A percentile compares a stretch with the other conserved stretches of the same genome.
These are phyloP conservation scores for Omphalea diandra DNA, from an alignment of 441 rosid species.

Conservation along the genomic window DNA sequence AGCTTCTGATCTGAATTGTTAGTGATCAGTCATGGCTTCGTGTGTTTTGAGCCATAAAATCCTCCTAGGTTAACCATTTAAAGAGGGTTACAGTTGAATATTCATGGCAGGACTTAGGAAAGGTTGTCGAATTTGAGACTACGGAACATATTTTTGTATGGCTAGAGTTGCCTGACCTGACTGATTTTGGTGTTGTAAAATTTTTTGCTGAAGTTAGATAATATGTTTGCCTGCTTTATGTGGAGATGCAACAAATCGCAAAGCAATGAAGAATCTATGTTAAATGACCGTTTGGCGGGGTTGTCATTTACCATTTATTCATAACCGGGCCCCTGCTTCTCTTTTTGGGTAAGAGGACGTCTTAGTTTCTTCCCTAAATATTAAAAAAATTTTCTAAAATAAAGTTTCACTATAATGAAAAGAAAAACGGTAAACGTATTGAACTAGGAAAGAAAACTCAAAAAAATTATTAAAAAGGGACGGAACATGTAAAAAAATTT, in stretches of 20 bases:
- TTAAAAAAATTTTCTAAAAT: too few species aligned
- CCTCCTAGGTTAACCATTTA: not conserved
- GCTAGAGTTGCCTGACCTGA: not conserved
- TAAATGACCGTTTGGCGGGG: too few species aligned
- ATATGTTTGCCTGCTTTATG: not conserved
- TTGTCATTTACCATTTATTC: too few species aligned
- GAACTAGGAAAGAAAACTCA: too few species aligned
- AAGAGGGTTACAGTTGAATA: slow-evolving; percentile 1
- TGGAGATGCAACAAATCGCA: not conserved
- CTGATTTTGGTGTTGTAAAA: slow-evolving; percentile 6
- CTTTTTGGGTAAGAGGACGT: too few species aligned
- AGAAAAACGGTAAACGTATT: too few species aligned
- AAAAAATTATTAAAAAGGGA: too few species aligned
- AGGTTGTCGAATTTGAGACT: not conserved
- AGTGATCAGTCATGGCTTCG: not conserved
- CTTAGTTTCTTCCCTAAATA: too few species aligned
- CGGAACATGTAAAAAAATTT: too few species aligned
- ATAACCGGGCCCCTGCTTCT: too few species aligned
- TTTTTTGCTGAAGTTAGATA: not conserved
- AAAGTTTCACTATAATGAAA: too few species aligned
- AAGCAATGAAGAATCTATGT: too few species aligned
- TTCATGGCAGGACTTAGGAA: not conserved
- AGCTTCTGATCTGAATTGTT: slow-evolving; percentile 17
- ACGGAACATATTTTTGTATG: not conserved
- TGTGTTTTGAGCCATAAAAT: slow-evolving; percentile 13